Base-by-base conservation (phyloP, 2,329 filamentous ascomycete species). In the Diplodia intermedia region DNA sequence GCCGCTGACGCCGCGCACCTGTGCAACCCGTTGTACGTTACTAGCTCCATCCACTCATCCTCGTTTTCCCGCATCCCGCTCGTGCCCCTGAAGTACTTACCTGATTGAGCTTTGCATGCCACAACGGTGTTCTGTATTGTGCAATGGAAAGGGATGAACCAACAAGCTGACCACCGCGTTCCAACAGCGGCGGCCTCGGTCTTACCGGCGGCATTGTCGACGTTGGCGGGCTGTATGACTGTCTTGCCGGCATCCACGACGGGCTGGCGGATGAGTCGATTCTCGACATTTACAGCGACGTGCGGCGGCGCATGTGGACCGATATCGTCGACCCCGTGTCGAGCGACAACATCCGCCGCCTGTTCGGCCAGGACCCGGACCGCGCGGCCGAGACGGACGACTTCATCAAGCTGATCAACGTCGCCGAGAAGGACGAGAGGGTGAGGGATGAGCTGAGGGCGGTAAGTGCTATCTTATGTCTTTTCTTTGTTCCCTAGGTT, bases 151-250 rank as follows among this genome's bases (percentile, higher is more conserved):
- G 26, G 31, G 14, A 53, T 8, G 31, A 33, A 26, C 18, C 23
- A 11, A 9, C 26, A 9, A 5, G 26, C n/a, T 56, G 31, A 56
- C 54, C 7, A 20, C 18, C 4, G 1, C 1, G 3, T 5, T 4
- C 14, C 2, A 23, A 56, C 69, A 77, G 75, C 76, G 88, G 88
- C 55, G 88, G 88, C 0, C 79, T 89, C 18, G 88, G 88, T 1
- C 83, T 90, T 61, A 89, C 87, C 0, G 87, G 87, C 6, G 88
- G 88, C 0, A 86, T 90, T 66, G 86, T 87, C n/a, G 88, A 90
- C 71, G 82, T 88, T 2, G 87, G 86, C 12, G 86, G 86, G 0
- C 80, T 90, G 6, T 87, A 83, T 68, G 87, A 90, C 71, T 88
- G 87, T 72, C 80, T 90, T 11, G 74, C 71, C 6, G 76, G 76